These are phyloP conservation scores for Myxozyma nipponensis DNA, from an alignment of 805 yeast species.

Conservation along the genomic window DNA sequence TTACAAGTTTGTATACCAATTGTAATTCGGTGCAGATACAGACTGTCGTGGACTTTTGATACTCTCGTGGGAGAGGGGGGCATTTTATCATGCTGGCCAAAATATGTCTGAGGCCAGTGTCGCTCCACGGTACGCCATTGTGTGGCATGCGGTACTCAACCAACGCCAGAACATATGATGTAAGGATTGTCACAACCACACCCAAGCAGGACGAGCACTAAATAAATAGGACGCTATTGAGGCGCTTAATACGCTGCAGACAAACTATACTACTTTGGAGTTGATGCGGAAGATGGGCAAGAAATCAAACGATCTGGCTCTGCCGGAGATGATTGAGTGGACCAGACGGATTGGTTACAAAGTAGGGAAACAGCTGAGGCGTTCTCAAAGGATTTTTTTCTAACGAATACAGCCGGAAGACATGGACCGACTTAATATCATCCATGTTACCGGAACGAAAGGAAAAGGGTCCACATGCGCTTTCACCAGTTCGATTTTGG, in stretches of 20 bases:
- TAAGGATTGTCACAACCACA: slow-evolving; percentile 8
- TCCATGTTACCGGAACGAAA: slow-evolving; percentile 96
- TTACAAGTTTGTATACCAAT: too few species aligned
- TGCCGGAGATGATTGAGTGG: slow-evolving; percentile 86
- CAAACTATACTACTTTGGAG: slow-evolving; percentile 86
- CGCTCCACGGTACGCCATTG: too few species aligned
- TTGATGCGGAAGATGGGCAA: slow-evolving; percentile 70
- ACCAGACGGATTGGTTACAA: slow-evolving; percentile 62
- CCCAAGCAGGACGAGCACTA: slow-evolving; percentile 2
- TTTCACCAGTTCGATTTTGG: slow-evolving; percentile 74
- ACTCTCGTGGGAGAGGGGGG: too few species aligned
- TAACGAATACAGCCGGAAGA: slow-evolving; percentile 45
- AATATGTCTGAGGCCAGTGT: too few species aligned
- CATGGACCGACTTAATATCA: slow-evolving; percentile 67
- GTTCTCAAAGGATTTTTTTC: not conserved
- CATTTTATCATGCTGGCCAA: too few species aligned
- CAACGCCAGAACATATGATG: too few species aligned
- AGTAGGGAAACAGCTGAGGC: slow-evolving; percentile 7
- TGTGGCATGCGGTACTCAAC: too few species aligned
- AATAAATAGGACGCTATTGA: slow-evolving; percentile 80
- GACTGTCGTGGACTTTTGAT: too few species aligned
- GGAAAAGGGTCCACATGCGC: slow-evolving; percentile 99
- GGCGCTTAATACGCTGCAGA: slow-evolving; percentile 80
- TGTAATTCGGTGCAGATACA: too few species aligned
- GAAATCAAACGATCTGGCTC: slow-evolving; percentile 54